phyloP scores from a whole-genome alignment of 2,329 filamentous ascomycete genomes.

The Rhynchosporium graminicola region DNA sequence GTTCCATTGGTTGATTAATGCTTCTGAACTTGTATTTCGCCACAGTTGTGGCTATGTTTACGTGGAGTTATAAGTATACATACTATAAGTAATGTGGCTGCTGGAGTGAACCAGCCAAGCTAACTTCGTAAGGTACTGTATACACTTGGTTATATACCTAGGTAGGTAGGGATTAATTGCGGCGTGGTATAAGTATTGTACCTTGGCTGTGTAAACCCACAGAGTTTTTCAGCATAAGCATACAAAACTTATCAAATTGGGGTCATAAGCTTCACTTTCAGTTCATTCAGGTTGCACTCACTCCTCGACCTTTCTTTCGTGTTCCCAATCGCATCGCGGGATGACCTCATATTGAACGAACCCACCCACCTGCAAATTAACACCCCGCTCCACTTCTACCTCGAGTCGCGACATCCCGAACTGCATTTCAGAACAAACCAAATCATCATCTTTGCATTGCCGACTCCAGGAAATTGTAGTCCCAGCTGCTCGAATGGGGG shows the following conservation, averaged over 20 bases:
- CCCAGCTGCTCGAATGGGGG: neutral
- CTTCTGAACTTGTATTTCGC: neutral
- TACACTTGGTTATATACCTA: no score
- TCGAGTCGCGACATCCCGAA: no score
- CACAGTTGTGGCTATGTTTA: conserved; percentile 17
- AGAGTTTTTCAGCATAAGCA: no score
- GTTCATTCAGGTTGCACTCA: neutral
- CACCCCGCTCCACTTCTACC: neutral
- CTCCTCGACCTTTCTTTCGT: neutral
- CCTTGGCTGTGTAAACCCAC: no score
- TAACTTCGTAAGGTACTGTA: neutral
- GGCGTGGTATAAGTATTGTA: no score
- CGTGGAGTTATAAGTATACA: neutral
- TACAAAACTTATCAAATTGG: no score
- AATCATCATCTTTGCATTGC: no score
- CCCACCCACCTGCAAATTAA: neutral
- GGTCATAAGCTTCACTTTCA: neutral
- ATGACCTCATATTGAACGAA: conserved; percentile 1
- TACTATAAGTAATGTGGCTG: conserved; percentile 3
- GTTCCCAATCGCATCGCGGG: neutral
- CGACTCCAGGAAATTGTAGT: no score
- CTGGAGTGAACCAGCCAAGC: neutral
- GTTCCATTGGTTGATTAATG: neutral
- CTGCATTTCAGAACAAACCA: neutral
- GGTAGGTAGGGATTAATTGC: neutral